phyloP scores from a whole-genome alignment of 139 green algal species.

The Chlamydomonas sp. region DNA sequence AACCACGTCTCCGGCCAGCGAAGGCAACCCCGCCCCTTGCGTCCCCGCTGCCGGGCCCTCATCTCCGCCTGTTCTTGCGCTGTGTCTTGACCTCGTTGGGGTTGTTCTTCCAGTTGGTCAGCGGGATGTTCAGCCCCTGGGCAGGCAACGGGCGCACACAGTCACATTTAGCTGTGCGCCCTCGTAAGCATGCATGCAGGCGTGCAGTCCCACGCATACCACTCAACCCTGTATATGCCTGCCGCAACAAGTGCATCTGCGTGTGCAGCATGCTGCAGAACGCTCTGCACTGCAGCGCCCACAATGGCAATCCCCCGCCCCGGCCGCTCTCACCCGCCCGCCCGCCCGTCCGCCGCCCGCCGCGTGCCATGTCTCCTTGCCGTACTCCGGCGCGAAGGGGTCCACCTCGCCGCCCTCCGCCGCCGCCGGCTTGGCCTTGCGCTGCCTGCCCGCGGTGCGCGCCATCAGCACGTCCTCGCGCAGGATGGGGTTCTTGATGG shows the following conservation, averaged over 20 bases:
- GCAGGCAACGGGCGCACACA: not conserved
- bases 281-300: no score
- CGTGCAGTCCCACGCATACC: no score
- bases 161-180: not conserved
- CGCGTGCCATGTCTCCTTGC: constrained; percentile 74
- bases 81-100: constrained; percentile 84
- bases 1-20: no score
- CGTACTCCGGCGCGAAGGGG: constrained; percentile 82
- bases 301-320: not conserved
- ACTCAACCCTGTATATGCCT: no score
- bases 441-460: constrained; percentile 56
- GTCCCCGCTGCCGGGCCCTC: not conserved
- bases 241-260: no score
- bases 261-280: no score
- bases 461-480: constrained; percentile 89
- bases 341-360: constrained; percentile 28
- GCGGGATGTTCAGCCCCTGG: constrained; percentile 27
- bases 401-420: constrained; percentile 60
- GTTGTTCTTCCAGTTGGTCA: constrained; percentile 74
- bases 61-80: constrained; percentile 76
- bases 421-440: constrained; percentile 33
- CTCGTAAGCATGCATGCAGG: no score
- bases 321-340: constrained; percentile 57
- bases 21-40: no score
- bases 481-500: constrained; percentile 80